phyloP scores from a whole-genome alignment of 2,329 filamentous ascomycete species.

The Magnaporthiopsis rhizophila region DNA sequence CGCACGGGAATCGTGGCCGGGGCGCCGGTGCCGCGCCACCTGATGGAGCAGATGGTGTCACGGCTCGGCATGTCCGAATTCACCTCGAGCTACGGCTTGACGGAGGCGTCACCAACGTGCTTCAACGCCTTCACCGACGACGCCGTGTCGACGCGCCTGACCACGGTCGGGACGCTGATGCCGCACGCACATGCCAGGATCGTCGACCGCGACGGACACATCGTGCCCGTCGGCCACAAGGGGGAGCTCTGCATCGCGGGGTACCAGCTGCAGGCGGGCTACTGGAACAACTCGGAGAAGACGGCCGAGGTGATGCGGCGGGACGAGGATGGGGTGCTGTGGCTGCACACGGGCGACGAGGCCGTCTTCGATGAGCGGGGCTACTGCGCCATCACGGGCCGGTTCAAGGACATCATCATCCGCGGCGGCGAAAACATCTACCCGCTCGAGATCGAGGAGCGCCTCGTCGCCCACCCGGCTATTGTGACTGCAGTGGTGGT shows the following conservation, averaged over 20 bases:
- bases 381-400: slow-evolving; percentile 65
- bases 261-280: slow-evolving; percentile 63
- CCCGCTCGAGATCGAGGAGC: slow-evolving; percentile 68
- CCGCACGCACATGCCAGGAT: slow-evolving; percentile 73
- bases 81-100: slow-evolving; percentile 63
- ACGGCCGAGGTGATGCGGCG: slow-evolving; percentile 53
- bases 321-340: slow-evolving; percentile 46
- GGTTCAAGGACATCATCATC: slow-evolving; percentile 76
- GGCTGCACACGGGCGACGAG: slow-evolving; percentile 62
- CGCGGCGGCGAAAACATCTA: slow-evolving; percentile 68
- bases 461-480: slow-evolving; percentile 55
- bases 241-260: slow-evolving; percentile 74
- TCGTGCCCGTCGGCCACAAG: slow-evolving; percentile 57
- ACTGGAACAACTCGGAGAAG: slow-evolving; percentile 66
- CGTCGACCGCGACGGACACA: slow-evolving; percentile 56
- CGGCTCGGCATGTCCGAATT: slow-evolving; percentile 71
- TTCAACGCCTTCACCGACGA: slow-evolving; percentile 75
- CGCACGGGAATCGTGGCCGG: slow-evolving; percentile 75
- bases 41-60: slow-evolving; percentile 65
- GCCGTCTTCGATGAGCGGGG: slow-evolving; percentile 60
- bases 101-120: slow-evolving; percentile 71
- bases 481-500: slow-evolving; percentile 61
- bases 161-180: slow-evolving; percentile 68
- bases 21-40: slow-evolving; percentile 63
- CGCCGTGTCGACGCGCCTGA: slow-evolving; percentile 55